Evolutionary conservation across 306 rosid genomes (phyloP), one percentile per base, ranked within the genome.

Genomic region (Quercus agrifolia): DNA sequence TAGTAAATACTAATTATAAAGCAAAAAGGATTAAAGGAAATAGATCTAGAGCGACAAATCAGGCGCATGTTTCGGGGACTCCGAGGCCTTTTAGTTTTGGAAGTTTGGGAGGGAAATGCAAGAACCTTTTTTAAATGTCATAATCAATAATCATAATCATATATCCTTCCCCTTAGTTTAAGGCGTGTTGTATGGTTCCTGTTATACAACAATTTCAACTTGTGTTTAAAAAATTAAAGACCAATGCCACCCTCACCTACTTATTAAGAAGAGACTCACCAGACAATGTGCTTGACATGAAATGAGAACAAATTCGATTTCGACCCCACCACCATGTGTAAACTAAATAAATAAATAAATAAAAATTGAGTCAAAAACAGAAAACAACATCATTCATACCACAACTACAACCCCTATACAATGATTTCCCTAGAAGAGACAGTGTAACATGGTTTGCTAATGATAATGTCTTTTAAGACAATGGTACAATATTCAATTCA

Each of bases 51-150:
- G 44, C 88, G 44, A 11, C 54, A 71, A 75, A 62, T 44, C 25
- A 14, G 80, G 77, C 76, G 78, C 70, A 68, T 73, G 70, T 79
- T 64, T 11, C 57, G 79, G 79, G 18, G 69, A 11, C 4, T n/a
- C 27, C 31, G 73, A 59, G 79, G 3, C 19, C 71, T 58, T 58
- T 59, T 7, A 10, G 7, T 21, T 19, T 62, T 27, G 1, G 11
- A 63, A 27, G 70, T 63, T 27, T 63, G 35, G n/a, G 70, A 27
- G 70, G 41, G 19, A 63, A 63, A 28, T 28, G 12, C 25, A 1
- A 7, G 25, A 58, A 21, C 9, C 0, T 1, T 38, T 38, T 38
- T 38, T 38, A 38, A 38, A 38, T 38, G 46, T 38, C 46, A 38
- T 38, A 38, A 7, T 38, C 46, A 38, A 0, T 38, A 38, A 38